Conservation (phyloP, 2,329 filamentous ascomycete species). For the Didymella exigua region DNA sequence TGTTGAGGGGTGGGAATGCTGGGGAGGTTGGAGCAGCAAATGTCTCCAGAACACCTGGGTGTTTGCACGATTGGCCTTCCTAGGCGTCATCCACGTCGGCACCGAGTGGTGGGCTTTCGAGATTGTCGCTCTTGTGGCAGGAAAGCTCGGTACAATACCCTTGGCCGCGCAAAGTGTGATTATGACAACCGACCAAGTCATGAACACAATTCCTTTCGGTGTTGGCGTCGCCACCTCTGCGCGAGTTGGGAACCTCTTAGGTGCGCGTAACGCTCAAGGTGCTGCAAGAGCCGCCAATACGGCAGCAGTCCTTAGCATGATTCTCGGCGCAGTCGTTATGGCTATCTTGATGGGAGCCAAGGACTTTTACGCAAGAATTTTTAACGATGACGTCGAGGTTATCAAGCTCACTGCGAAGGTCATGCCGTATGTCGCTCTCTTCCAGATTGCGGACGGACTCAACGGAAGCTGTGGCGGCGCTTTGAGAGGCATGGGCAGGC, state of each 20-base stretch:
- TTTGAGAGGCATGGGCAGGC: constrained; percentile 81
- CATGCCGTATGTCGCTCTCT: constrained; percentile 84
- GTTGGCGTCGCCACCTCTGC: constrained; percentile 81
- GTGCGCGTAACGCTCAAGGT: constrained; percentile 67
- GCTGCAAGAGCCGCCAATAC: constrained; percentile 76
- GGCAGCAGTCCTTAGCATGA: constrained; percentile 73
- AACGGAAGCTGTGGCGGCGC: constrained; percentile 85
- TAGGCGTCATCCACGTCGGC: constrained; percentile 82
- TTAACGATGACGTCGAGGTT: constrained; percentile 78
- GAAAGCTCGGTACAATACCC: constrained; percentile 76
- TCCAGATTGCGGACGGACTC: constrained; percentile 87
- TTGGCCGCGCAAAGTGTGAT: constrained; percentile 85
- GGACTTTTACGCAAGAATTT: constrained; percentile 75
- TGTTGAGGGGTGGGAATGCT: constrained; percentile 74
- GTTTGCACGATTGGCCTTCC: constrained; percentile 74
- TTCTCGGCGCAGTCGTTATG: constrained; percentile 71
- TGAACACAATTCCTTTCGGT: constrained; percentile 86
- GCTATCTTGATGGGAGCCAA: constrained; percentile 71
- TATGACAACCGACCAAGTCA: constrained; percentile 86
- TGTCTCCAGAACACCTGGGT: constrained; percentile 70
- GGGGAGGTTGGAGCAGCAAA: constrained; percentile 73
- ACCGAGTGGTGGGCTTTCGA: constrained; percentile 97
- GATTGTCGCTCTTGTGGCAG: constrained; percentile 83
- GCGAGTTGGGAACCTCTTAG: constrained; percentile 79
- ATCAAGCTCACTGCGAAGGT: constrained; percentile 75